Percentiles rank a stretch among this genome's conserved stretches.
Conservation (phyloP, 257 asterid species). For the Nicotiana noctiflora region DNA sequence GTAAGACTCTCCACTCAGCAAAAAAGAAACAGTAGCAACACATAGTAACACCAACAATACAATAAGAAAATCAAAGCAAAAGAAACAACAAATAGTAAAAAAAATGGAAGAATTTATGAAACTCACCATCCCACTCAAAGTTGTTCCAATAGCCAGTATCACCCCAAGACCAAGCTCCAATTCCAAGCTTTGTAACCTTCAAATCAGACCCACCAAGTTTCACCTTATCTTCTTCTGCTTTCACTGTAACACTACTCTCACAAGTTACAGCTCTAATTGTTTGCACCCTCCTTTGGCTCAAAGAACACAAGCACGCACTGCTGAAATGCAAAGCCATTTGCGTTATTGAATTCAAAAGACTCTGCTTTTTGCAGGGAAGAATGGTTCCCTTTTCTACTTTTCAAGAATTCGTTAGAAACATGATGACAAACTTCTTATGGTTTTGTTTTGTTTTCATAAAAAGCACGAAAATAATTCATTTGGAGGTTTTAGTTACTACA, state of each 20-base stretch:
- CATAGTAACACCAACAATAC: no score
- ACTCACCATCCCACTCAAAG: slow-evolving; percentile 86
- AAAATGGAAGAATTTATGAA: no score
- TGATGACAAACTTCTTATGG: not conserved
- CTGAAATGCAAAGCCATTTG: slow-evolving; percentile 56
- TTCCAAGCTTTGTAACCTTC: slow-evolving; percentile 78
- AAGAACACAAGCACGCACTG: slow-evolving; percentile 44
- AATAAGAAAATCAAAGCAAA: no score
- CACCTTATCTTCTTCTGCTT: slow-evolving; percentile 44
- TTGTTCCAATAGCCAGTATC: slow-evolving; percentile 94
- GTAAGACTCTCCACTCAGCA: no score
- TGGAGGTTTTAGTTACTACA: not conserved
- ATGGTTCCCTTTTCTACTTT: not conserved
- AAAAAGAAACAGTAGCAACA: no score
- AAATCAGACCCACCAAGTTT: slow-evolving; percentile 67
- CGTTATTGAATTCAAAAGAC: not conserved
- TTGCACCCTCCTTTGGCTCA: slow-evolving; percentile 30
- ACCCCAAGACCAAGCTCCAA: slow-evolving; percentile 99
- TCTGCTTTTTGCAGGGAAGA: not conserved
- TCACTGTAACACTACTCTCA: slow-evolving; percentile 26
- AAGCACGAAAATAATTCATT: not conserved
- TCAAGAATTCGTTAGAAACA: not conserved
- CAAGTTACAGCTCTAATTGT: slow-evolving; percentile 43
- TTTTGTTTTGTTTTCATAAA: not conserved
- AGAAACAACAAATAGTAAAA: no score